Percentiles rank a stretch among this genome's conserved stretches.
Conservation (phyloP, 192 early-diverging fungal genomes). For the Coemansia asiatica region DNA sequence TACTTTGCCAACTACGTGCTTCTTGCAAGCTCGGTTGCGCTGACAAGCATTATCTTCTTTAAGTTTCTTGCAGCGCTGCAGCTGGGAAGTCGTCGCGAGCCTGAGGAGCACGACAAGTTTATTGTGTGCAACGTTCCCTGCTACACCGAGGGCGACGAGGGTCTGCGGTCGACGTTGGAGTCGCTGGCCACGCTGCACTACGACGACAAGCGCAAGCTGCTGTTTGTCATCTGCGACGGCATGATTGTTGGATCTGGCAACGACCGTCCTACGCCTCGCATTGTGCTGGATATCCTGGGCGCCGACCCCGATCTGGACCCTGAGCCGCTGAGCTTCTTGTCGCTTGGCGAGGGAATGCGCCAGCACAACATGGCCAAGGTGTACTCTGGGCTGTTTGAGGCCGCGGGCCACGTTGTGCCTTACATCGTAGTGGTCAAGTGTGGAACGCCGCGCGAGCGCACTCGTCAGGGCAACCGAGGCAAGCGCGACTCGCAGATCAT, state of each 20-base stretch:
- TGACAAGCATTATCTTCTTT: constrained; percentile 84
- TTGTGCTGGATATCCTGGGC: constrained; percentile 95
- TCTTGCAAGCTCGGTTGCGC: constrained; percentile 72
- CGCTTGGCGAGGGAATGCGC: constrained; percentile 82
- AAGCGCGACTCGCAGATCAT: constrained; percentile 99
- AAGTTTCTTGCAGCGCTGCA: constrained; percentile 94
- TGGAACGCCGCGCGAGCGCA: constrained; percentile 78
- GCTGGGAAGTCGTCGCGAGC: constrained; percentile 68
- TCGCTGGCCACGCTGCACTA: constrained; percentile 87
- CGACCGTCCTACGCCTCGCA: constrained; percentile 92
- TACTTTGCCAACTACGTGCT: constrained; percentile 83
- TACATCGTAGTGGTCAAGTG: constrained; percentile 95
- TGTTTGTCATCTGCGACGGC: constrained; percentile 95
- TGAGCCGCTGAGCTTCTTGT: constrained; percentile 80
- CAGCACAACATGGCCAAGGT: constrained; percentile 97
- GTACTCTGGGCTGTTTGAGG: constrained; percentile 94
- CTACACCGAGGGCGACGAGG: constrained; percentile 95
- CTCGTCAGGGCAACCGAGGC: constrained; percentile 93
- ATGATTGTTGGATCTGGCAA: constrained; percentile 96
- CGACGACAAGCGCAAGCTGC: constrained; percentile 95
- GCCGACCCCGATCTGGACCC: constrained; percentile 83
- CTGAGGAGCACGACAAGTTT: constrained; percentile 88
- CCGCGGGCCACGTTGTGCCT: constrained; percentile 86
- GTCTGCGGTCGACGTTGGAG: constrained; percentile 85
- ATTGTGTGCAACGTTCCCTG: constrained; percentile 93